A percentile compares a stretch with the other conserved stretches of the same genome.
These are phyloP conservation scores for Chaetomiaceae sp. DNA, from an alignment of 2,329 filamentous ascomycete species.

Conservation along the genomic window DNA sequence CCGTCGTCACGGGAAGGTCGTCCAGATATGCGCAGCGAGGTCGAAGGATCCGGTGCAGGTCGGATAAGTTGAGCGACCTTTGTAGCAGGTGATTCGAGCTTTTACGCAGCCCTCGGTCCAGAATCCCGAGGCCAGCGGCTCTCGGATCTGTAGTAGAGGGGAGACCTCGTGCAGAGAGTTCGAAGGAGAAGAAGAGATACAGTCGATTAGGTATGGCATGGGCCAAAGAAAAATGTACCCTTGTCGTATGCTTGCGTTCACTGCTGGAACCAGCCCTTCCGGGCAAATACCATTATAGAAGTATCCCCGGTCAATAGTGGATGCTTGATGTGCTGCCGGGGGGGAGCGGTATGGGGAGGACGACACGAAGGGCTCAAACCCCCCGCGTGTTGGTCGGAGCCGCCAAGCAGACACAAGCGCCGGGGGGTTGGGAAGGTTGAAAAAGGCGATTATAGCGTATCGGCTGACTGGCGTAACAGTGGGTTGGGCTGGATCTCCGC, in stretches of 20 bases:
- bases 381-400: slow-evolving; percentile 2
- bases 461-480: slow-evolving; percentile 8
- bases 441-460: slow-evolving; percentile 4
- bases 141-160: neutral
- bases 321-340: slow-evolving; percentile 11
- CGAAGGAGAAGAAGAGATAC: slow-evolving; percentile 3
- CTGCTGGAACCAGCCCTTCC: slow-evolving; percentile 15
- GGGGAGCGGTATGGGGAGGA: slow-evolving; percentile 9
- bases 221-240: slow-evolving; percentile 5
- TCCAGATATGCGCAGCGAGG: neutral
- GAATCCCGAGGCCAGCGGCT: neutral
- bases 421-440: slow-evolving; percentile 5
- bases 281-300: slow-evolving; percentile 15
- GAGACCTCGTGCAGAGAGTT: neutral
- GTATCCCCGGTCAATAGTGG: slow-evolving; percentile 20
- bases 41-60: no score
- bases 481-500: slow-evolving; percentile 21
- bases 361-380: slow-evolving; percentile 6
- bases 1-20: neutral
- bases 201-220: neutral
- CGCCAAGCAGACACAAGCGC: neutral
- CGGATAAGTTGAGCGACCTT: neutral
- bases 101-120: neutral
- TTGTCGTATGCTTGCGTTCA: slow-evolving; percentile 15
- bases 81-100: slow-evolving; percentile 1